phyloP scores from a whole-genome alignment of 148 eudicot species.

The Arctostaphylos glauca region DNA sequence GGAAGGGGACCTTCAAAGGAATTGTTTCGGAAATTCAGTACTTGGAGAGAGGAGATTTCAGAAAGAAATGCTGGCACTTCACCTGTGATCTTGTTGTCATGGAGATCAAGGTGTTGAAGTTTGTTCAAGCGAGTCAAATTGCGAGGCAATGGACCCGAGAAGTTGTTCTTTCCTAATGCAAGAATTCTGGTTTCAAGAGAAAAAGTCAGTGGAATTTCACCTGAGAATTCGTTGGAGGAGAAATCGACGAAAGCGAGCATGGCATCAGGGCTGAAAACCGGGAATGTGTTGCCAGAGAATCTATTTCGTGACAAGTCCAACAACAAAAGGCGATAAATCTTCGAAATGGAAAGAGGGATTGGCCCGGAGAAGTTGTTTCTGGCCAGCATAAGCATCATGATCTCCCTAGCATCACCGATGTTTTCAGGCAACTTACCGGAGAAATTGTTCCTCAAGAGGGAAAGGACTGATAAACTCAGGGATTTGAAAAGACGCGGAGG shows the following conservation, averaged over 20 bases:
- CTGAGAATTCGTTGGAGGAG: slow-evolving; percentile 40
- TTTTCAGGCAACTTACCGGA: slow-evolving; percentile 51
- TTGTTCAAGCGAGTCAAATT: slow-evolving; percentile 29
- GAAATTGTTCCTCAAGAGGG: slow-evolving; percentile 49
- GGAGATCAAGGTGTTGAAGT: slow-evolving; percentile 52
- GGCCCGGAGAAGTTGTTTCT: slow-evolving; percentile 46
- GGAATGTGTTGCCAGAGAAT: slow-evolving; percentile 43
- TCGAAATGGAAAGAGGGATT: slow-evolving; percentile 38
- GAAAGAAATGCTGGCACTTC: slow-evolving; percentile 34
- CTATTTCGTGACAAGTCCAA: slow-evolving; percentile 51
- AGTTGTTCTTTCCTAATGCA: slow-evolving; percentile 38
- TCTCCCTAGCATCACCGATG: slow-evolving; percentile 39
- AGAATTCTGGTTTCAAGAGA: slow-evolving; percentile 31
- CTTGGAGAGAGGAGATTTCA: slow-evolving; percentile 34
- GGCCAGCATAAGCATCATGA: slow-evolving; percentile 51
- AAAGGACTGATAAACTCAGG: slow-evolving; percentile 41
- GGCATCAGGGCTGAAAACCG: slow-evolving; percentile 33
- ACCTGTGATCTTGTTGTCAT: slow-evolving; percentile 42
- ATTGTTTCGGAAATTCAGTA: slow-evolving; percentile 46
- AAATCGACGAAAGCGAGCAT: slow-evolving; percentile 48
- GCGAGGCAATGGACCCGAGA: slow-evolving; percentile 42
- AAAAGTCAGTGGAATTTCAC: slow-evolving; percentile 40
- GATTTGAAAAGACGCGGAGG: slow-evolving; percentile 50
- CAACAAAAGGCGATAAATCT: slow-evolving; percentile 37
- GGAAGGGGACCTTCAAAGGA: slow-evolving; percentile 42